Evolutionary conservation across 768 basidiomycete genomes (phyloP).

Genomic region (Lactarius vividus): DNA sequence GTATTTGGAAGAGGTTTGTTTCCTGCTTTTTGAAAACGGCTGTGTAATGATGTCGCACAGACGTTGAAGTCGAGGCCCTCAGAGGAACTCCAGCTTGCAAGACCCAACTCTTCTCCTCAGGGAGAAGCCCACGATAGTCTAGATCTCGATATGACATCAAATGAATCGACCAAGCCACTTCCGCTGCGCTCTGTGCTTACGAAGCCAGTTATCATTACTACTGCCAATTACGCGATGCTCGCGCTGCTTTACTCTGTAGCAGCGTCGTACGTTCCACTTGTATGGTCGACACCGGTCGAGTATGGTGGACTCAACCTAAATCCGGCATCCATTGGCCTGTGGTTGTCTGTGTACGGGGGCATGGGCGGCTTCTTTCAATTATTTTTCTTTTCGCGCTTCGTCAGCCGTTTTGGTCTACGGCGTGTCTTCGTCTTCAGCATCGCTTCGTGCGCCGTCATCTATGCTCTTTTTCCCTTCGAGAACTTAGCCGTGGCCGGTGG

Average conservation of each 20-base stretch:
- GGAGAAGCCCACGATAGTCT: background rate
- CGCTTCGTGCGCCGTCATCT: slow-evolving; percentile 29
- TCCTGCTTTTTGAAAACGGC: background rate
- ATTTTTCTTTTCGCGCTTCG: slow-evolving; percentile 37
- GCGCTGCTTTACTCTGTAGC: slow-evolving; percentile 43
- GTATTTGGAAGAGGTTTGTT: slow-evolving; percentile 7
- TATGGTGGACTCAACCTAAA: slow-evolving; percentile 34
- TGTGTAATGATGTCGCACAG: background rate
- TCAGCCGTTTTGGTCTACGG: slow-evolving; percentile 38
- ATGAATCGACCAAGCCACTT: slow-evolving; percentile 13
- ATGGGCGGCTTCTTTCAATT: slow-evolving; percentile 39
- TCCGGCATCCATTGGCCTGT: slow-evolving; percentile 39
- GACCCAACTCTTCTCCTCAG: background rate
- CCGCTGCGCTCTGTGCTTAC: slow-evolving; percentile 34
- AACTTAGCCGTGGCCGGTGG: background rate
- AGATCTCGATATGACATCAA: background rate
- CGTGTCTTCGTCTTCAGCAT: slow-evolving; percentile 32
- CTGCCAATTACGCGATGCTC: slow-evolving; percentile 43
- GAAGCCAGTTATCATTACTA: slow-evolving; percentile 38
- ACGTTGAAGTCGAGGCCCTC: background rate
- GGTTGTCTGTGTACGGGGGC: slow-evolving; percentile 38
- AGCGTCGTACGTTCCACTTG: slow-evolving; percentile 43
- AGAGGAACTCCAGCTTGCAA: background rate
- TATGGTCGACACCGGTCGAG: slow-evolving; percentile 37
- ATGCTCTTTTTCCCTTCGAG: slow-evolving; percentile 32